Base-by-base conservation (phyloP, 2,329 filamentous ascomycete species). In the Orbilia brochopaga region DNA sequence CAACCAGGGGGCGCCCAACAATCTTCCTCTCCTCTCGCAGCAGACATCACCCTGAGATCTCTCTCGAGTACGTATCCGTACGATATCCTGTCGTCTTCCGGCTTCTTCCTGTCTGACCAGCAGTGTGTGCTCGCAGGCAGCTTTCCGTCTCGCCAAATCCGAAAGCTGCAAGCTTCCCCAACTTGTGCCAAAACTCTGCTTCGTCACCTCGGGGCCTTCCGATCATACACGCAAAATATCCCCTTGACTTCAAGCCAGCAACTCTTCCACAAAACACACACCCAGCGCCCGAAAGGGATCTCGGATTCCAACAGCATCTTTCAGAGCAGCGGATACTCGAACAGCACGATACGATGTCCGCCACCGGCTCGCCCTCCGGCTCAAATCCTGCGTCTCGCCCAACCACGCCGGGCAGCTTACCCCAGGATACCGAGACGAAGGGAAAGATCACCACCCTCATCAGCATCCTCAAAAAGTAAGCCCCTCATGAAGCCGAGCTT, bases 361-460 rank as follows among this genome's bases (percentile, higher is more conserved):
- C 55, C 56, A 65, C 55, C 42, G 60, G 40, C n/a, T 60, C 67
- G 24, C 67, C 67, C 19, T 51, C 67, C 1, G 24, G 61, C 52
- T 72, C 67, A n/a, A 72, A 60, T 50, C 67, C 67, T 30, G 40
- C 60, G 4, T 72, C 67, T 32, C 67, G 67, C 52, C 67, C 67
- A 30, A 42, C 51, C 13, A 72, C 67, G 13, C 67, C 67, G 30
- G 67, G 67, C 24, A 65, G 67, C 56, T 60, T 65, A 46, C 67
- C 67, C 11, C 67, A 72, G 23, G 67, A 72, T 27, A 50, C 60
- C 44, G 60, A 72, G 27, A 72, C 60, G 7, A 56, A 54, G 30
- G 67, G 67, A 11, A 72, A 65, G 51, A 65, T 72, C 50, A 30
- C 23, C 13, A 17, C 44, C 17, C 67, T 72, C 23, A 17, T 72